Base-by-base conservation (phyloP, 2,329 filamentous ascomycete genomes). In the Xylariaceae sp. region DNA sequence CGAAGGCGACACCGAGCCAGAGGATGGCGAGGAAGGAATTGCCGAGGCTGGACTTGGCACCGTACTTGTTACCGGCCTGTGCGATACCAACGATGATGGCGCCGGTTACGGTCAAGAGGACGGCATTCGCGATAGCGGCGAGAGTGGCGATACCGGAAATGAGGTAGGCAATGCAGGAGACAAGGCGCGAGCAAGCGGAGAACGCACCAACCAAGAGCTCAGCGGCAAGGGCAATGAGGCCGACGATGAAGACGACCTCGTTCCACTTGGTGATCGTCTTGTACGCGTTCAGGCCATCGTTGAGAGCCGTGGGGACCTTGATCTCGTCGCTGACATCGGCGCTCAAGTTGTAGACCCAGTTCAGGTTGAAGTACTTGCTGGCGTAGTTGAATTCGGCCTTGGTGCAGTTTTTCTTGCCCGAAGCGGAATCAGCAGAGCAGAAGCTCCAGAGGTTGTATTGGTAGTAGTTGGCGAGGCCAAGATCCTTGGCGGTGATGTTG, bases 361-460 rank as follows among this genome's bases (percentile, higher is more conserved):
- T 30, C 39, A 81, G 77, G 55, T 87, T 81, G 56, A 95, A 74
- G 2, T 83, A 79, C 60, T 86, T 76, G 68, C 85, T 81, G 61
- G 87, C 90, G 83, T 89, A 99, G 71, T 89, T 76, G 60, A 85
- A 84, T 67, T 85, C 74, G 47, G 84, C 77, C 59, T 83, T 75
- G 46, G 83, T 85, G 80, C 92, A 97, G 59, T 78, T 74, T 56
- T 76, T 75, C 55, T 77, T 75, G 60, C 75, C 75, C 4, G 22
- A 27, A 57, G 78, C 77, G 58, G 75, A 68, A 44, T 77, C 71
- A 46, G 79, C 82, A 49, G 75, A 74, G 80, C 94, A 97, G 79
- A 90, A 96, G 66, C 87, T 87, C 87, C 89, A 95, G 35, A 97
- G 77, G 64, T 81, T 82, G 65, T 97, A 77, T 53, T 87, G 80